Conservation (phyloP, 768 basidiomycete genomes). For the Trametes cinnabarina region DNA sequence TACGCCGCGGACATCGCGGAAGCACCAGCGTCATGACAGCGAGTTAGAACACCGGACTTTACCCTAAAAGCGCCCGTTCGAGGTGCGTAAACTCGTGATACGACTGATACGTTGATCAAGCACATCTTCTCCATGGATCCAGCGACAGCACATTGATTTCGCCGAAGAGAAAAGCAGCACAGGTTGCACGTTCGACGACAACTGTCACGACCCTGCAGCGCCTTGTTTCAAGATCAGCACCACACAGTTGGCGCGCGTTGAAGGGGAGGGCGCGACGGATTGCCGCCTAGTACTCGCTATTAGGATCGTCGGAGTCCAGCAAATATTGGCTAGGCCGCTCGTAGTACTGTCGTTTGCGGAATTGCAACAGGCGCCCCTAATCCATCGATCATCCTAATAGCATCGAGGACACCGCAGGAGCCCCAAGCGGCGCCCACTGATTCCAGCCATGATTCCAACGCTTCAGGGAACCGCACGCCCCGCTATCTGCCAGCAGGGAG, state of each 20-base stretch:
- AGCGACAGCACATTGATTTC: conserved; percentile 1
- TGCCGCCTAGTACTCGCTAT: too few species aligned
- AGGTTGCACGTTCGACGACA: neutral
- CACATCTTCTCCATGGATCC: neutral
- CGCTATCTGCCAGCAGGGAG: neutral
- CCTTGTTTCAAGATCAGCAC: neutral
- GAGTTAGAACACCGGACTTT: neutral
- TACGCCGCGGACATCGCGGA: too few species aligned
- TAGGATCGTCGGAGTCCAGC: too few species aligned
- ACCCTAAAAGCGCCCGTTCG: neutral
- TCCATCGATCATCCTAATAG: neutral
- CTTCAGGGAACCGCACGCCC: neutral
- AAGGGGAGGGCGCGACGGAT: neutral
- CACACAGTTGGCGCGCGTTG: neutral
- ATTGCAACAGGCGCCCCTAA: neutral
- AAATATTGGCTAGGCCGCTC: too few species aligned
- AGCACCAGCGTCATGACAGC: neutral
- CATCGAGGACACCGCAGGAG: neutral
- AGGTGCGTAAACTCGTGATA: neutral
- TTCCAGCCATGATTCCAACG: too few species aligned
- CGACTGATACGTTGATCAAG: too few species aligned
- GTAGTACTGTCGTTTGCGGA: too few species aligned
- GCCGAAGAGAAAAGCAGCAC: neutral
- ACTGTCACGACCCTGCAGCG: neutral
- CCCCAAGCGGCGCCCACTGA: neutral